Evolutionary conservation across 1,284 basidiomycete species (phyloP).

Genomic region (Ustilago trichophora): DNA sequence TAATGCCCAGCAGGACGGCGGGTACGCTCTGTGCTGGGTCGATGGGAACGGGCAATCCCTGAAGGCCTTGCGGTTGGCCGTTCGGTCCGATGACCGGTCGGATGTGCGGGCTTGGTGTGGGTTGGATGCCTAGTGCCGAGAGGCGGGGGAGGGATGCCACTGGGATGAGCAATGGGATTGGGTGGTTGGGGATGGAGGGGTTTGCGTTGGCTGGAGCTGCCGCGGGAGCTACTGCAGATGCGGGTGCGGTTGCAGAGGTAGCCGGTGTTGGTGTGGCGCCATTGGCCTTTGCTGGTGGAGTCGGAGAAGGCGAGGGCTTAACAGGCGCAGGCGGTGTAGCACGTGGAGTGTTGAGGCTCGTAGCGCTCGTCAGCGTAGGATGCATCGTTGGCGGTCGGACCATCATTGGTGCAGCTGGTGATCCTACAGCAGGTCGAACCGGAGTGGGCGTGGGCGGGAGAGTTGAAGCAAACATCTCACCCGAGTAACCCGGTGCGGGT

Average conservation of each 20-base stretch:
- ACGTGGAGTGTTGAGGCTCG: slow-evolving; percentile 41
- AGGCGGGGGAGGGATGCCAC: slow-evolving; percentile 55
- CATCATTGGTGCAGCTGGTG: slow-evolving; percentile 6
- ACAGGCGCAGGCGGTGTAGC: slow-evolving; percentile 13
- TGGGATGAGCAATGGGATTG: slow-evolving; percentile 62
- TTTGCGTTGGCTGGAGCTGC: slow-evolving; percentile 7
- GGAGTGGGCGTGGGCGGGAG: slow-evolving; percentile 24
- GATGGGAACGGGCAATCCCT: slow-evolving; percentile 51
- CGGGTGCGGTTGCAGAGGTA: neutral
- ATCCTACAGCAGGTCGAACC: slow-evolving; percentile 11
- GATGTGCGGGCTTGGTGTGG: slow-evolving; percentile 57
- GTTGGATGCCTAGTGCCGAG: slow-evolving; percentile 57
- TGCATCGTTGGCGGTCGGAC: slow-evolving; percentile 39
- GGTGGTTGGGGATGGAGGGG: slow-evolving; percentile 57
- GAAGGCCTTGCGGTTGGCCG: slow-evolving; percentile 35
- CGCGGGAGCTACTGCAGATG: slow-evolving; percentile 10
- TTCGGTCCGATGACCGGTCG: slow-evolving; percentile 43
- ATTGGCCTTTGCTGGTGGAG: slow-evolving; percentile 11
- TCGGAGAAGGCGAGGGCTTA: slow-evolving; percentile 25
- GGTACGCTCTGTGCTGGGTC: slow-evolving; percentile 55
- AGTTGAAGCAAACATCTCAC: slow-evolving; percentile 31
- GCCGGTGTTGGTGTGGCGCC: slow-evolving; percentile 6
- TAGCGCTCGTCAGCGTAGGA: slow-evolving; percentile 36
- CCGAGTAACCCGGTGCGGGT: slow-evolving; percentile 32
- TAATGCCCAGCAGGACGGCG: slow-evolving; percentile 62